phyloP scores from a whole-genome alignment of 306 rosid genomes.

The Mucuna pruriens region DNA sequence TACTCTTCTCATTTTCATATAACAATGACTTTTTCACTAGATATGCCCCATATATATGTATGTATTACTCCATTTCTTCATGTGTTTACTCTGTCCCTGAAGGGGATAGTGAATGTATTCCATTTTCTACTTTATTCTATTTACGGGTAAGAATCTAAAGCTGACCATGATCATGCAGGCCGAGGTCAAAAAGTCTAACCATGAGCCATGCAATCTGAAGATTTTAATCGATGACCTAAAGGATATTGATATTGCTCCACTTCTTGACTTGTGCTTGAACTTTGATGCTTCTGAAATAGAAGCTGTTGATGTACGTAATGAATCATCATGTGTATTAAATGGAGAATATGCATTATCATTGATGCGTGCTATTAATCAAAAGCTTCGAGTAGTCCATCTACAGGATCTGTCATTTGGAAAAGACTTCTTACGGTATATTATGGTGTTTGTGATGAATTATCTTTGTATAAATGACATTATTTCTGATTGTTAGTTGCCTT shows the following conservation, averaged over 20 bases:
- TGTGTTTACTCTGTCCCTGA: background rate
- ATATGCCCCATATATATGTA: no score
- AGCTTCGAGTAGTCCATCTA: constrained; percentile 84
- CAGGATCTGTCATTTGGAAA: constrained; percentile 66
- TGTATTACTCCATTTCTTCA: background rate
- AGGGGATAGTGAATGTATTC: background rate
- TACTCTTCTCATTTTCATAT: no score
- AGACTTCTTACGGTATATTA: constrained; percentile 69
- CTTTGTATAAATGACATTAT: constrained; percentile 20
- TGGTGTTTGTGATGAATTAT: constrained; percentile 42
- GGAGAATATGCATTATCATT: constrained; percentile 68
- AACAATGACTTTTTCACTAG: no score
- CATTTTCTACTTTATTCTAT: constrained; percentile 24
- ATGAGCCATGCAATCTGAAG: constrained; percentile 62
- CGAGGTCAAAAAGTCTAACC: constrained; percentile 51
- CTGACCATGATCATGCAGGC: constrained; percentile 54
- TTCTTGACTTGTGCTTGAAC: constrained; percentile 62
- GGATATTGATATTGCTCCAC: constrained; percentile 73
- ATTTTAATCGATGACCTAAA: constrained; percentile 65
- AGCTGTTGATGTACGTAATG: constrained; percentile 70
- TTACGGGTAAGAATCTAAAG: constrained; percentile 37
- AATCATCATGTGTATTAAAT: constrained; percentile 57
- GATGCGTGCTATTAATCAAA: constrained; percentile 71
- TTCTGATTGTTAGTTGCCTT: constrained; percentile 29
- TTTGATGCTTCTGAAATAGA: constrained; percentile 66